Conservation (phyloP, 352 stramenopile species). For the Globisporangium takayamanum region DNA sequence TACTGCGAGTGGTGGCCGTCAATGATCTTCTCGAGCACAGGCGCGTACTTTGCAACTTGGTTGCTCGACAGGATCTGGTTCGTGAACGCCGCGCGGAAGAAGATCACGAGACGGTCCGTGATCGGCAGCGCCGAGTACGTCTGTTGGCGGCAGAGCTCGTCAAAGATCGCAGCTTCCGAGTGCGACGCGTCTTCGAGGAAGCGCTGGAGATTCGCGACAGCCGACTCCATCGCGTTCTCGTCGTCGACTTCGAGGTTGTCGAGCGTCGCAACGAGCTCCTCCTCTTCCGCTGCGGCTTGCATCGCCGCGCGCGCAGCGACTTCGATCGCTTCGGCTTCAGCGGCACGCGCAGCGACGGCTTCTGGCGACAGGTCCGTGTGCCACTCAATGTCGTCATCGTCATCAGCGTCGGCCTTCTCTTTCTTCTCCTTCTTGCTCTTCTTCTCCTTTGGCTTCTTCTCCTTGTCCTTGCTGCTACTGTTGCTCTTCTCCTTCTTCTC, state of each 20-base stretch:
- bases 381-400: slow-evolving; percentile 76
- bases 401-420: slow-evolving; percentile 29
- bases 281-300: slow-evolving; percentile 38
- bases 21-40: slow-evolving; percentile 81
- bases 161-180: slow-evolving; percentile 61
- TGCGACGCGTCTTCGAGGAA: slow-evolving; percentile 41
- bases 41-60: slow-evolving; percentile 83
- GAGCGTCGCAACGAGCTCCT: slow-evolving; percentile 60
- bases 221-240: slow-evolving; percentile 75
- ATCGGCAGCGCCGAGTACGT: slow-evolving; percentile 88
- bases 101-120: slow-evolving; percentile 93
- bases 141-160: slow-evolving; percentile 92
- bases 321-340: slow-evolving; percentile 79
- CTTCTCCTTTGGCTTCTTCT: slow-evolving; percentile 82
- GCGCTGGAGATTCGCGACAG: slow-evolving; percentile 56
- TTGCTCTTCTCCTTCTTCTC: slow-evolving; percentile 76
- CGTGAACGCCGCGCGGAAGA: slow-evolving; percentile 87
- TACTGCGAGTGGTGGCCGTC: slow-evolving; percentile 87
- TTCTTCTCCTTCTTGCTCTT: slow-evolving; percentile 82
- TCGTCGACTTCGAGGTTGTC: slow-evolving; percentile 83
- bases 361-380: slow-evolving; percentile 83
- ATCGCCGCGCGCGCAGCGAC: slow-evolving; percentile 68
- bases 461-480: slow-evolving; percentile 37
- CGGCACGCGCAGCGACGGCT: slow-evolving; percentile 70
- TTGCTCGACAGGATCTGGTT: slow-evolving; percentile 90